Conservation (phyloP, 805 yeast species). For the Saccharomycopsis schoenii region DNA sequence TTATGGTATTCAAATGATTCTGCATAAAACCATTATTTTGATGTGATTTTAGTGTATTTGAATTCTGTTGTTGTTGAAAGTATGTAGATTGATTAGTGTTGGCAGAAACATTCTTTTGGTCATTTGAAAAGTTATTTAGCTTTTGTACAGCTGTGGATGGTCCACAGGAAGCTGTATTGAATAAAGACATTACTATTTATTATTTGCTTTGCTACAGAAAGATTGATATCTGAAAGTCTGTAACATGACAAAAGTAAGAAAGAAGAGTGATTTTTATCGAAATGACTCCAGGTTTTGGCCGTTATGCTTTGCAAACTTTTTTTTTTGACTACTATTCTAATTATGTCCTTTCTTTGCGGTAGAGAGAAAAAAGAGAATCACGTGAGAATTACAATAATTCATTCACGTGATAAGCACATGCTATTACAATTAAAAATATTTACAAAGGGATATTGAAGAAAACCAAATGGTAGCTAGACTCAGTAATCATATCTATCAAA, state of each 20-base stretch:
- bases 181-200: constrained; percentile 12
- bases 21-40: background rate
- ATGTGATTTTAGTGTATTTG: background rate
- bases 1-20: constrained; percentile 6
- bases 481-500: too few relatives aligned
- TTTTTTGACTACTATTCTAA: background rate
- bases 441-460: background rate
- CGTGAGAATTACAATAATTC: too few relatives aligned
- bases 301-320: background rate
- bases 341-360: too few relatives aligned
- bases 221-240: background rate
- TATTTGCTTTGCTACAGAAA: background rate
- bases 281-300: background rate
- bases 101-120: background rate
- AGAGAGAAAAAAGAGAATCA: background rate
- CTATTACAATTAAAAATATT: background rate
- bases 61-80: background rate
- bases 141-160: constrained; percentile 12
- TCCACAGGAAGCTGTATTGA: constrained; percentile 14
- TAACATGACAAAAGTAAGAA: background rate
- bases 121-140: constrained; percentile 7
- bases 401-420: background rate
- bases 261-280: background rate
- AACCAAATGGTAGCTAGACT: too few relatives aligned
- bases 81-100: background rate